These are phyloP conservation scores for Didymella keratinophila DNA, from an alignment of 2,329 filamentous ascomycete genomes.

Conservation along the genomic window DNA sequence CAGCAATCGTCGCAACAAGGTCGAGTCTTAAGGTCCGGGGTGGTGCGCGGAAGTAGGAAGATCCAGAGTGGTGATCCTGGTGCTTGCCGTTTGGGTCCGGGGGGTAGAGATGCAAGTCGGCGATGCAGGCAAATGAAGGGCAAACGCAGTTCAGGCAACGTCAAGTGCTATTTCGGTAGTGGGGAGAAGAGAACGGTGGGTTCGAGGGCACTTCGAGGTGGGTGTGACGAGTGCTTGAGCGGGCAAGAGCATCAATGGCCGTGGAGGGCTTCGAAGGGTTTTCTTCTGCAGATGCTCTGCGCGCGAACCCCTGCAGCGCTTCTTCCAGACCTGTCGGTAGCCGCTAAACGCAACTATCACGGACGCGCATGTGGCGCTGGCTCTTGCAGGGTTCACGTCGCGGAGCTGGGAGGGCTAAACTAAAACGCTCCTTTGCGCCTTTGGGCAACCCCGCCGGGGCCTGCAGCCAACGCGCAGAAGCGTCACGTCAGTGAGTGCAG, in stretches of 20 bases:
- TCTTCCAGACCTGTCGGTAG: constrained; percentile 28
- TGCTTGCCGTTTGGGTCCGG: constrained; percentile 23
- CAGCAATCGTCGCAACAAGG: constrained; percentile 14
- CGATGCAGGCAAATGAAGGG: constrained; percentile 26
- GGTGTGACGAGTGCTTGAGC: constrained; percentile 21
- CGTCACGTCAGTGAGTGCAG: constrained; percentile 16
- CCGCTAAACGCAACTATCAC: constrained; percentile 28
- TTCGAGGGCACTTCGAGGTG: constrained; percentile 12
- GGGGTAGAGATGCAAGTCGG: constrained; percentile 15
- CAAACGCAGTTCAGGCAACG: constrained; percentile 28
- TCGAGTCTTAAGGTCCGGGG: constrained; percentile 17
- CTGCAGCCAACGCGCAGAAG: neutral
- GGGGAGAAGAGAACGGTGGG: constrained; percentile 20
- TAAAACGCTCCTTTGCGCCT: constrained; percentile 12
- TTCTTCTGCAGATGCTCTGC: constrained; percentile 25
- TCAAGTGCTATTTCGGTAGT: constrained; percentile 10
- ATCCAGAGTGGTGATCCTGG: constrained; percentile 28
- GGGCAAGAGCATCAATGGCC: constrained; percentile 24
- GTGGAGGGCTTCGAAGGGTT: constrained; percentile 36
- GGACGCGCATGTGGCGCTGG: constrained; percentile 24
- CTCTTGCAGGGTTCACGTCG: constrained; percentile 23
- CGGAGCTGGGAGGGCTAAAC: constrained; percentile 21
- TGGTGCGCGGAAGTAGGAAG: constrained; percentile 22
- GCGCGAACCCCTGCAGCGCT: constrained; percentile 29
- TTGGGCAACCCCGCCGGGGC: constrained; percentile 13